Base-by-base conservation (phyloP, 1,139 yeast genomes). In the Petasospora fabianii region DNA sequence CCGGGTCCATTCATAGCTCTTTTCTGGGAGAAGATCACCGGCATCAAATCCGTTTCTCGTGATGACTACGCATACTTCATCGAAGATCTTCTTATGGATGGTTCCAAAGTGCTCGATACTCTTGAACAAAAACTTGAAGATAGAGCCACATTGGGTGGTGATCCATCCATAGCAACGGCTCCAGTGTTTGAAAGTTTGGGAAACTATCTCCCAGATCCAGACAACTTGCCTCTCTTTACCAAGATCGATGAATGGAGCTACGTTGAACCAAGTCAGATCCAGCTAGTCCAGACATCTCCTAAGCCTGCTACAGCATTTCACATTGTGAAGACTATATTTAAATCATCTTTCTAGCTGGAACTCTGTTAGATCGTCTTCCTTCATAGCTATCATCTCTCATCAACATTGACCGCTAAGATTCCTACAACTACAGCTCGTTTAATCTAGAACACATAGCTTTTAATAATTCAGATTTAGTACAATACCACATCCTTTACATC, bases 1-100 rank as follows among this genome's bases (percentile, higher is more conserved):
- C 44, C 44, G 9, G 41, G 35, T 2, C 31, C 32, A 15, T 41
- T 10, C 24, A 41, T 32, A 9, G 18, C 33, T 2, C 44, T 41
- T 24, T 41, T 36, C 21, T 41, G 44, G 44, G 44, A 41, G 24
- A 34, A 16, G 20, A 37, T 41, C 34, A 20, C 34, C 3, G 36
- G 27, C 12, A 34, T 41, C 18, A 36, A 21, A 27, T 31, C 38
- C 3, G 38, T 37, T 11, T n/a, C 35, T 2, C 38, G 43, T 12
- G 33, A 34, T 4, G 26, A 34, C 19, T 36, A 30, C 32, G 15
- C 30, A 9, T n/a, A 31, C 13, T n/a, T 36, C 10, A 22, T 34
- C 20, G 15, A 24, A 6, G 14, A 5, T 12, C 29, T 32, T 8
- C 15, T 19, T 17, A n/a, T 20, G 3, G 30, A 30, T 17, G 7